Conservation (phyloP, 495 filamentous ascomycete genomes). For the Aspergillus sclerotiicarbonarius region DNA sequence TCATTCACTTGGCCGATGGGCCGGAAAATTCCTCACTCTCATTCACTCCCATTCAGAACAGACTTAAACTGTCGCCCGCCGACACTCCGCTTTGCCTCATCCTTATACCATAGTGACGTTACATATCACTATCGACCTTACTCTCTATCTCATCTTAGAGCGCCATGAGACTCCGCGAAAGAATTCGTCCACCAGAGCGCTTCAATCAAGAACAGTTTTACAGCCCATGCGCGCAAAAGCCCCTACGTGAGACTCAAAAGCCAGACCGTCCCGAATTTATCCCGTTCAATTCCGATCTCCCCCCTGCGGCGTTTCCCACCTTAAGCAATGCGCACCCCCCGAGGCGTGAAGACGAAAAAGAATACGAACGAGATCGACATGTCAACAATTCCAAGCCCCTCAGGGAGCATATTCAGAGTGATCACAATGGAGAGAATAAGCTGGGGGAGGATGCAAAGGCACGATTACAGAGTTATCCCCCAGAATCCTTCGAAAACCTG, state of each 20-base stretch:
- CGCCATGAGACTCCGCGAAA: conserved; percentile 24
- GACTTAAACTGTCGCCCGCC: too few relatives aligned
- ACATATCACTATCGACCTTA: background rate
- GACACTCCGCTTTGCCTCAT: background rate
- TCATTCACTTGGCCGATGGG: too few relatives aligned
- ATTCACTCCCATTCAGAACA: too few relatives aligned
- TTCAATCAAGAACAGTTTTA: conserved; percentile 18
- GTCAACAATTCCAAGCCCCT: background rate
- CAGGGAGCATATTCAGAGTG: background rate
- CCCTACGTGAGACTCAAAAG: conserved; percentile 4
- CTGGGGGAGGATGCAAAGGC: background rate
- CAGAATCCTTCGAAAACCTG: conserved; percentile 25
- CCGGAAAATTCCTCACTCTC: too few relatives aligned
- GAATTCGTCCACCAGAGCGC: conserved; percentile 19
- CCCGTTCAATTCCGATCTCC: conserved; percentile 41
- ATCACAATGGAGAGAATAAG: background rate
- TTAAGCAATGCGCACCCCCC: conserved; percentile 22
- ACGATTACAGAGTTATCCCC: background rate
- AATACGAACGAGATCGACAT: background rate
- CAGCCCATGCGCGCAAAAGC: conserved; percentile 1
- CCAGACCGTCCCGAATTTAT: conserved; percentile 9
- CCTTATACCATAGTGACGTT: background rate
- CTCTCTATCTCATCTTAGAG: background rate
- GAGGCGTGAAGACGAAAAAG: background rate
- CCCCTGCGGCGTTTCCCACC: conserved; percentile 45